Evolutionary conservation across 2,329 filamentous ascomycete genomes (phyloP).

Genomic region (Lanzia echinophila): DNA sequence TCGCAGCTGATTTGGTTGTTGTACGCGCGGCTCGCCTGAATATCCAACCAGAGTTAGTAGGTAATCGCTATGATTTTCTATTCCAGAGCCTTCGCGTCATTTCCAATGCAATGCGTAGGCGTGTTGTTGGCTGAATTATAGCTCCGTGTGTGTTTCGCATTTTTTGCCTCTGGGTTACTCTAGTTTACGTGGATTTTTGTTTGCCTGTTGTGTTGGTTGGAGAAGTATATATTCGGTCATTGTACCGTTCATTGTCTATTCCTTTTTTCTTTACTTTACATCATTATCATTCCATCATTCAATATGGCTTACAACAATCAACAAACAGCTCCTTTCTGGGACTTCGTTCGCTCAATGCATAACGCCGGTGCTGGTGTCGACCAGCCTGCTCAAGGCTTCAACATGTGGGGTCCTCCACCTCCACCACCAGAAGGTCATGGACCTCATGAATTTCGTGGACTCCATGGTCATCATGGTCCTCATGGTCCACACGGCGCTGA

Average conservation of each 20-base stretch:
- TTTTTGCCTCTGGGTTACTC: slow-evolving; percentile 3
- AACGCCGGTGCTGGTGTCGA: slow-evolving; percentile 25
- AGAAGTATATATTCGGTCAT: slow-evolving; percentile 5
- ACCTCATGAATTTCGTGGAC: not conserved
- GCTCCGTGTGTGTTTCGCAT: not conserved
- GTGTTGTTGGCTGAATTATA: not conserved
- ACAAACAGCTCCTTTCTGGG: slow-evolving; percentile 23
- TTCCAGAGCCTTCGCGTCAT: not conserved
- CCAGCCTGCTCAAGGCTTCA: slow-evolving; percentile 17
- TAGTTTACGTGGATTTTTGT: slow-evolving; percentile 2
- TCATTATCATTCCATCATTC: slow-evolving; percentile 6
- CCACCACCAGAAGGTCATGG: not conserved
- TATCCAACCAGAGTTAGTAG: slow-evolving; percentile 4
- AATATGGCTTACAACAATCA: slow-evolving; percentile 23
- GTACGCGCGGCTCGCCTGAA: slow-evolving; percentile 6
- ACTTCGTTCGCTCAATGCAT: slow-evolving; percentile 24
- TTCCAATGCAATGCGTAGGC: not conserved
- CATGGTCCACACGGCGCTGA: slow-evolving; percentile 11
- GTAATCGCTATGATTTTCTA: too few species aligned
- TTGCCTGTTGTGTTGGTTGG: slow-evolving; percentile 2
- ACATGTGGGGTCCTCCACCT: slow-evolving; percentile 8
- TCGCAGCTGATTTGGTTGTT: not conserved
- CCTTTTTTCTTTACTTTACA: not conserved
- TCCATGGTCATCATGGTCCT: slow-evolving; percentile 14
- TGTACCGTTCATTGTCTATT: not conserved